Base-by-base conservation (phyloP, 2,329 filamentous ascomycete species). In the Colletotrichum sp. region DNA sequence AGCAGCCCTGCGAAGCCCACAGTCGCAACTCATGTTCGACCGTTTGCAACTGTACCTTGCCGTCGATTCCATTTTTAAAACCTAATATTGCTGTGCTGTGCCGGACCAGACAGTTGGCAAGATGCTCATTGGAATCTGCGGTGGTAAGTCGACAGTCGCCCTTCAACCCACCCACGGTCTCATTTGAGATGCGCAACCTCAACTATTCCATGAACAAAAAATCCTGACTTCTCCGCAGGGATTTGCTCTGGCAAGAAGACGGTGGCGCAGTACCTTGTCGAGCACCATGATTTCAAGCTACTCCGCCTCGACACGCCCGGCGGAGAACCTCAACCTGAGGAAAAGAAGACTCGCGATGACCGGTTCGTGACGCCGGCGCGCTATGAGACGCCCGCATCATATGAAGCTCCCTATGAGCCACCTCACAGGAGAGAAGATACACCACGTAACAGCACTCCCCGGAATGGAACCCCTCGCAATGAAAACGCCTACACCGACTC, bases 171-270 rank as follows among this genome's bases (percentile, higher is more conserved):
- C n/a, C 44, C 44, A 10, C 44, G 10, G 10, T 63, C 69, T 70
- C 62, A 49, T 55, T 71, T 57, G 77, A 64, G 69, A 75, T 78
- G 78, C 74, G 49, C 79, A 65, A 66, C 34, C 21, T 39, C 34
- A n/a, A 64, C 34, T 26, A 9, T 7, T 44, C 15, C 30, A 69
- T 81, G 52, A 18, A 75, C 4, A 36, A 21, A 28, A 30, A 21
- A 2, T 12, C 36, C 70, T 67, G 5, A 73, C 75, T 21, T 63
- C 15, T 36, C 34, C 55, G 55, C 81, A 97, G 96, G 95, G 81
- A 96, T 98, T 81, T 99, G 96, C 87, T 93, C 96, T 65, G 97
- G 97, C 81, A 99, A 98, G 87, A 93, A 93, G 83, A 95, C 95
- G 12, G 95, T 99, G 78, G 96, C 96, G 74, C 92, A 95, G 71